phyloP scores from a whole-genome alignment of 73 alveolate genomes.

The Breviolum minutum region DNA sequence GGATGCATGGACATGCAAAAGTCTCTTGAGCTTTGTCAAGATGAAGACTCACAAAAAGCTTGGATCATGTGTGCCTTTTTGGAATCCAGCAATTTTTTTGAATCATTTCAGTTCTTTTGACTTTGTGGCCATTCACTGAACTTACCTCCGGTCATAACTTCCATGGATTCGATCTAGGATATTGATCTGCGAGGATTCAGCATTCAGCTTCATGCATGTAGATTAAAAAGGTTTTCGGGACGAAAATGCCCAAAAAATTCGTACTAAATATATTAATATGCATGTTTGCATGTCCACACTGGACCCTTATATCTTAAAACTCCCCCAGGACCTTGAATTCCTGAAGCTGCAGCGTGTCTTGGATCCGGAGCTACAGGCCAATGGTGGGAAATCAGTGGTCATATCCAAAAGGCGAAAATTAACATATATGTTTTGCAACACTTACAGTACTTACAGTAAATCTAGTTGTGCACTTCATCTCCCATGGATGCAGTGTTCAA shows the following conservation, averaged over 20 bases:
- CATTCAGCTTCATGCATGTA: no score
- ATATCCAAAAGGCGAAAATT: neutral
- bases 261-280: neutral
- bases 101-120: no score
- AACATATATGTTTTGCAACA: neutral
- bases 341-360: conserved; percentile 31
- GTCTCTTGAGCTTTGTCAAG: neutral
- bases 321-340: neutral
- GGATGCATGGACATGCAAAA: conserved; percentile 12
- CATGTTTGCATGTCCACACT: no score
- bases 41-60: conserved; percentile 10
- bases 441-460: no score
- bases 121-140: no score
- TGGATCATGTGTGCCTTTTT: neutral
- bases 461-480: no score
- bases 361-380: neutral
- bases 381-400: neutral
- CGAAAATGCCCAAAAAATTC: no score
- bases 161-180: neutral
- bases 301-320: neutral
- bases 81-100: neutral
- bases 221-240: no score
- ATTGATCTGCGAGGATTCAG: neutral
- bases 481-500: no score
- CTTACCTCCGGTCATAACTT: neutral